Conservation (phyloP, 2,329 filamentous ascomycete genomes). For the Zalaria obscura region DNA sequence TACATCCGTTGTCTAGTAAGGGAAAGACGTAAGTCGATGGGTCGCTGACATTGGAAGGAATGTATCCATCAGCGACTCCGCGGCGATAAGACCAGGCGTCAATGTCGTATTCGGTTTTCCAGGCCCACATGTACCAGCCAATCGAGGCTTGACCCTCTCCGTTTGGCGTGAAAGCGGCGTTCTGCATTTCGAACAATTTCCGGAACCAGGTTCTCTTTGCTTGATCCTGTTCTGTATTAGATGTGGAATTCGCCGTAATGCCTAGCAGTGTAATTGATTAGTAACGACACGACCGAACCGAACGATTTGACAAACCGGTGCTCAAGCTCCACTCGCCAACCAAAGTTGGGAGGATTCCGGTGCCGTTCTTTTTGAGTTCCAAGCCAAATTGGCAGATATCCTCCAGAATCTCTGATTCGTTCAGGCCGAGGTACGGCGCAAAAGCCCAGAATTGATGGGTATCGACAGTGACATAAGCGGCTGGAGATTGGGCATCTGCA, state of each 20-base stretch:
- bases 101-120: slow-evolving; percentile 13
- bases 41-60: slow-evolving; percentile 9
- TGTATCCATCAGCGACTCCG: slow-evolving; percentile 8
- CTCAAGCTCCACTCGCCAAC: slow-evolving; percentile 11
- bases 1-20: slow-evolving; percentile 8
- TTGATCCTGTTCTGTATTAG: slow-evolving; percentile 4
- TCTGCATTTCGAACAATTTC: slow-evolving; percentile 10
- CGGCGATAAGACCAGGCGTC: slow-evolving; percentile 11
- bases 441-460: slow-evolving; percentile 15
- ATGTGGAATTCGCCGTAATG: slow-evolving; percentile 6
- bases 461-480: slow-evolving; percentile 8
- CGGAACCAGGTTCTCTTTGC: slow-evolving; percentile 11
- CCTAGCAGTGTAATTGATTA: neutral
- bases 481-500: slow-evolving; percentile 1
- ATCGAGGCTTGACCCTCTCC: slow-evolving; percentile 4
- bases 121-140: slow-evolving; percentile 12
- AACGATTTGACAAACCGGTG: slow-evolving; percentile 2
- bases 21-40: slow-evolving; percentile 9
- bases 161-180: slow-evolving; percentile 8
- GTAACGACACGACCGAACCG: neutral
- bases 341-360: slow-evolving; percentile 7
- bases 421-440: slow-evolving; percentile 9
- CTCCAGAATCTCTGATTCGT: slow-evolving; percentile 7
- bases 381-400: slow-evolving; percentile 8
- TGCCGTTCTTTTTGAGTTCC: slow-evolving; percentile 2